Base-by-base conservation (phyloP, 2,329 filamentous ascomycete genomes). In the Pseudocercospora macadamiae region DNA sequence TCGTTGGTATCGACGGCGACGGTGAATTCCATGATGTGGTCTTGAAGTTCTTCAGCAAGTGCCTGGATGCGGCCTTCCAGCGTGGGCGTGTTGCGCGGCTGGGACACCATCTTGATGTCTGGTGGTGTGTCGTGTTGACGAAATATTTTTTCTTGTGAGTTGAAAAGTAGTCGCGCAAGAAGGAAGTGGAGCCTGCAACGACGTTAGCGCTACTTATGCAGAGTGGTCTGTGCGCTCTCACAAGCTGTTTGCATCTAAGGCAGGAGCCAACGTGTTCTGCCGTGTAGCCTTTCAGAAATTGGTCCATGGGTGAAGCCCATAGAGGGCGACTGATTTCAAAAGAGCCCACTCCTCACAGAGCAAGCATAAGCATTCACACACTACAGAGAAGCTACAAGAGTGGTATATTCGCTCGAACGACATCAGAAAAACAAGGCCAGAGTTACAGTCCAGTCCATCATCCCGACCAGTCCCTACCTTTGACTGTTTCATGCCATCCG, bases 371-470 rank as follows among this genome's bases (percentile, higher is more conserved):
- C 36, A 19, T 19, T 18, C n/a, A 19, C n/a, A 39, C 36, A 39
- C n/a, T 18, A 39, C 10, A 4, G 14, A 39, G 36, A 39, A 39
- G 36, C 36, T 39, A 18, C n/a, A 39, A 39, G 36, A 57, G 48
- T 57, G 48, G 55, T 57, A 57, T 57, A 57, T 57, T 48, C 55
- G 55, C 55, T n/a, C n/a, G n/a, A n/a, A n/a, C n/a, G n/a, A n/a
- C n/a, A n/a, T 26, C 34, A 26, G 54, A 36, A 48, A 32, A 16
- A 56, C 21, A 26, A 44, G 28, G 21, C 18, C 37, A 26, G 39
- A 26, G 19, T 7, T 18, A 8, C 36, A 19, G 36, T 16, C 21
- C 14, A 53, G 23, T 32, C 23, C 30, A 10, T 10, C 12, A 16
- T 18, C 12, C 34, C 34, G 28, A 9, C 23, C 42, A 47, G 19